Evolutionary conservation across 148 eudicot species (phyloP).

Genomic region (Rhododendron mucronatum): DNA sequence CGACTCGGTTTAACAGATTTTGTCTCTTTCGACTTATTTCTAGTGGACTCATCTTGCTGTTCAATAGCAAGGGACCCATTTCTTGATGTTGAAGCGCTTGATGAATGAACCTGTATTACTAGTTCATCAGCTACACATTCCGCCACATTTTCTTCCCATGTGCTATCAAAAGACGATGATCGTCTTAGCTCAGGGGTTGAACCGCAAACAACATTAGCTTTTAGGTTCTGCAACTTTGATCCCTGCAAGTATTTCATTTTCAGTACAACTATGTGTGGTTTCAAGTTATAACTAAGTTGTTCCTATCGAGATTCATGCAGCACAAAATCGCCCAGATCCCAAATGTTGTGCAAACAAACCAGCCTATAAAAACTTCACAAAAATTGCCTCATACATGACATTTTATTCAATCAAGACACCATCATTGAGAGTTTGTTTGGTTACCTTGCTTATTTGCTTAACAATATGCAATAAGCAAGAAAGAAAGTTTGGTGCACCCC

Average conservation of each 20-base stretch:
- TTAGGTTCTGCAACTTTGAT: conserved; percentile 43
- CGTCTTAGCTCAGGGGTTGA: conserved; percentile 69
- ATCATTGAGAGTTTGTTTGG: background rate
- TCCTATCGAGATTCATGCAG: background rate
- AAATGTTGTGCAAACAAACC: conserved; percentile 7
- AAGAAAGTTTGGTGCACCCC: background rate
- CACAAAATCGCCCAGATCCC: background rate
- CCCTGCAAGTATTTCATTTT: conserved; percentile 34
- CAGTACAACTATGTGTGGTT: background rate
- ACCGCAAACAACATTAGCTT: conserved; percentile 38
- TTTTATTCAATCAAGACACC: background rate
- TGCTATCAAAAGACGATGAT: conserved; percentile 82
- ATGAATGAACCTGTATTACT: conserved; percentile 58
- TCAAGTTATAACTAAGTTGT: background rate
- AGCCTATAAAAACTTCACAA: background rate
- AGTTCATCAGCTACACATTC: conserved; percentile 87
- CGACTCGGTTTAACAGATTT: conserved; percentile 73
- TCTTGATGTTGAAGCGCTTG: conserved; percentile 41
- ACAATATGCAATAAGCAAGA: background rate
- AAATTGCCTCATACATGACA: background rate
- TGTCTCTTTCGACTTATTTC: conserved; percentile 53
- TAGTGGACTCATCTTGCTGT: conserved; percentile 61
- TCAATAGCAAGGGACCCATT: conserved; percentile 40
- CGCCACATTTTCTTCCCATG: conserved; percentile 90
- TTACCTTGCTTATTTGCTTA: background rate